Evolutionary conservation across 768 basidiomycete species (phyloP), one percentile per base, ranked within the genome.

Genomic region (Candolleomyces aberdarensis): DNA sequence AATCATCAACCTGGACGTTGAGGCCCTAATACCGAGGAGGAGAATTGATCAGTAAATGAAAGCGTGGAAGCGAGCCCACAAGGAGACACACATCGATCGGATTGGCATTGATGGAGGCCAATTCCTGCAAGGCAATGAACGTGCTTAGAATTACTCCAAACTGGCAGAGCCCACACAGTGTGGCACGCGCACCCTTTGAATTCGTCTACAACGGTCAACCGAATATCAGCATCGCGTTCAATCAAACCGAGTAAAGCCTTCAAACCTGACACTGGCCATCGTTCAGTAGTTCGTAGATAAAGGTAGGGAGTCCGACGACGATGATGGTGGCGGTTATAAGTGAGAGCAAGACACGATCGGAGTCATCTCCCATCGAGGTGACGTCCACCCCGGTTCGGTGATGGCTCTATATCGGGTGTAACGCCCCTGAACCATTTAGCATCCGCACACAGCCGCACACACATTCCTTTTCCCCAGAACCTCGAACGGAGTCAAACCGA

Each of bases 1-100:
- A 85, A 10, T 92, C 92, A 47, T 81, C 76, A 1, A 85, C 78
- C 48, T 86, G 83, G 15, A 87, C 84, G 2, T 76, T 72, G 40
- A 94, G 64, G 14, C 85, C 87, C 92, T 93, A 56, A 61, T 1
- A 52, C 3, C 41, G 46, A 19, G n/a, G 46, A 19, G n/a, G 47
- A 40, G 53, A 41, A 49, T 52, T 13, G 36, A 44, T 63, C 10
- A 68, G 62, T 53, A 55, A n/a, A 26, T 14, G n/a, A 15, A 39
- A 53, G 46, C n/a, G 60, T 20, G 62, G 54, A 17, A 17, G 54
- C 56, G 63, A 29, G 59, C 63, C 52, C 29, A 48, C 50, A 50
- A 59, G 63, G 36, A 57, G 32, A 10, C 67, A 47, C 70, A 91
- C 91, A 61, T 85, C 80, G 56, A 93, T 75, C 0, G 92, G 92